Conservation (phyloP, 2,329 filamentous ascomycete species). For the Aspergillus puulaauensis region DNA sequence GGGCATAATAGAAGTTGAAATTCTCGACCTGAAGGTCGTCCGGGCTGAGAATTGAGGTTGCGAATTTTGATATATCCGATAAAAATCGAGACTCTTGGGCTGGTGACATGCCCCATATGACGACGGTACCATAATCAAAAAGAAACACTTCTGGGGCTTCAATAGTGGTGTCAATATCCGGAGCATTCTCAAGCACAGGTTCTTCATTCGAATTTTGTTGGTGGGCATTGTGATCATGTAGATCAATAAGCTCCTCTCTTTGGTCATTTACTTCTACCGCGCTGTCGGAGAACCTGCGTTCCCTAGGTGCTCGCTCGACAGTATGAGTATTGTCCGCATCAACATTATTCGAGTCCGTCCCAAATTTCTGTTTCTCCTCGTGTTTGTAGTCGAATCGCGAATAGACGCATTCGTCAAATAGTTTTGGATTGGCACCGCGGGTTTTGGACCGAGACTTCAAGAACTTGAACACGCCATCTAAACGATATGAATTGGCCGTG, state of each 20-base stretch:
- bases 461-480: conserved; percentile 86
- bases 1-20: conserved; percentile 99
- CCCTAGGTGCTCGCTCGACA: conserved; percentile 43
- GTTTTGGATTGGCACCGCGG: conserved; percentile 78
- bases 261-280: conserved; percentile 66
- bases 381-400: conserved; percentile 82
- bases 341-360: conserved; percentile 22
- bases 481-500: conserved; percentile 85
- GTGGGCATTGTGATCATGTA: conserved; percentile 48
- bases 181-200: conserved; percentile 28
- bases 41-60: conserved; percentile 80
- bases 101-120: conserved; percentile 97
- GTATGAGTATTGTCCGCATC: conserved; percentile 26
- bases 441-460: conserved; percentile 79
- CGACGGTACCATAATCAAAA: conserved; percentile 95
- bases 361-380: conserved; percentile 38
- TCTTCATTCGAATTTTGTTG: conserved; percentile 22
- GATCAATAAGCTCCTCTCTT: conserved; percentile 64
- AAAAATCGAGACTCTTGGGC: conserved; percentile 86
- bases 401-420: conserved; percentile 98
- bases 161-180: conserved; percentile 81
- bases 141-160: conserved; percentile 94
- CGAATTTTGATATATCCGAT: conserved; percentile 92
- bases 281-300: conserved; percentile 68
- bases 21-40: conserved; percentile 94